Evolutionary conservation across 768 basidiomycete genomes (phyloP).

Genomic region (Dictyophora rubrovolvata): DNA sequence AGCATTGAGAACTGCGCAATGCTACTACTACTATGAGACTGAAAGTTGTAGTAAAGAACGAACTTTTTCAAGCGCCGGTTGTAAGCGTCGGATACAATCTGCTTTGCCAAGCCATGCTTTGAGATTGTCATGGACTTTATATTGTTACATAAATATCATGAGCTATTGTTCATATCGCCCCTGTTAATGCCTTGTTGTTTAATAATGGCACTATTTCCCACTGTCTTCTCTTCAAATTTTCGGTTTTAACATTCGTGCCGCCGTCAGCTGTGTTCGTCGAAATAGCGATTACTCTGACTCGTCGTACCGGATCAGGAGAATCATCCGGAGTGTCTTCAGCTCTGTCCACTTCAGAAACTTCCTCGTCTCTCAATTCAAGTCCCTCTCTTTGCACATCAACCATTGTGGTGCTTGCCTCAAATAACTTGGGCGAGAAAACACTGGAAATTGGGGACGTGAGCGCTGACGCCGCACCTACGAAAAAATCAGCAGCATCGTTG

Average conservation of each 20-base stretch:
- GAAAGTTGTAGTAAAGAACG: no score
- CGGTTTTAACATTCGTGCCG: slow-evolving; percentile 27
- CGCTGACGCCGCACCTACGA: slow-evolving; percentile 36
- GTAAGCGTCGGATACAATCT: no score
- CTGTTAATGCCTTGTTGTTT: slow-evolving; percentile 11
- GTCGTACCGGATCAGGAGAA: slow-evolving; percentile 44
- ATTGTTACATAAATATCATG: no score
- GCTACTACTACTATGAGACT: no score
- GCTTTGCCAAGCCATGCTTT: no score
- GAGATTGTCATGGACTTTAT: no score
- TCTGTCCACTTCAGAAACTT: slow-evolving; percentile 68
- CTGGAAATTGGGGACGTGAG: slow-evolving; percentile 50
- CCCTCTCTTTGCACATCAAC: slow-evolving; percentile 58
- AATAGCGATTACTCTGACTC: slow-evolving; percentile 45
- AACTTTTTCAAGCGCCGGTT: no score
- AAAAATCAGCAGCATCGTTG: slow-evolving; percentile 58
- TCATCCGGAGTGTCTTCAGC: slow-evolving; percentile 73
- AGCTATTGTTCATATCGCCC: not conserved
- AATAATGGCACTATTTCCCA: slow-evolving; percentile 42
- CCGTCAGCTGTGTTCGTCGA: slow-evolving; percentile 18
- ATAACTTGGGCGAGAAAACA: slow-evolving; percentile 44
- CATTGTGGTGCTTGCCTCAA: not conserved
- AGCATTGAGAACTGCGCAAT: no score
- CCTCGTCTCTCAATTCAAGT: slow-evolving; percentile 68
- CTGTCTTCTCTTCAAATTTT: slow-evolving; percentile 31